A percentile compares a stretch with the other conserved stretches of the same genome.
These are phyloP conservation scores for Penicillium sp. DNA, from an alignment of 2,329 filamentous ascomycete species.

Conservation along the genomic window DNA sequence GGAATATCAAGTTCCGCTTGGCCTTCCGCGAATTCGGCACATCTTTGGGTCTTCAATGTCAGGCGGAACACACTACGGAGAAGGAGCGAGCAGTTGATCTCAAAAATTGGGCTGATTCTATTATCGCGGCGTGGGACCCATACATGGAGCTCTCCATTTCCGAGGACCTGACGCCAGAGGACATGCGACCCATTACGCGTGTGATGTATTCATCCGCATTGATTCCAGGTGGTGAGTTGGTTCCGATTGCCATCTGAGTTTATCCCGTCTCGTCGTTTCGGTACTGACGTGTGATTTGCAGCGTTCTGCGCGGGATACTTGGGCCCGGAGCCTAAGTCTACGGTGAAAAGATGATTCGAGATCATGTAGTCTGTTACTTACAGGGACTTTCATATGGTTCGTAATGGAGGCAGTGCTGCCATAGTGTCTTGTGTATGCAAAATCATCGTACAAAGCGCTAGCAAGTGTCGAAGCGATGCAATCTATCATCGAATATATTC, in stretches of 20 bases:
- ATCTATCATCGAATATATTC: constrained; percentile 17
- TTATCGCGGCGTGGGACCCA: constrained; percentile 40
- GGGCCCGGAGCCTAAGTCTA: constrained; percentile 31
- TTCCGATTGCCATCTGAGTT: not conserved
- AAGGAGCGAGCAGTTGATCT: constrained; percentile 34
- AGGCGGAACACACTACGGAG: constrained; percentile 34
- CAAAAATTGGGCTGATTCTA: constrained; percentile 33
- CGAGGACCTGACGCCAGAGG: constrained; percentile 36
- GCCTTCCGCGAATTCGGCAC: constrained; percentile 58
- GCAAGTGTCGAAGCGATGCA: constrained; percentile 4
- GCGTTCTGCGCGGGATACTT: constrained; percentile 39
- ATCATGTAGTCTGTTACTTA: not conserved
- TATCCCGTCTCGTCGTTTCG: not conserved
- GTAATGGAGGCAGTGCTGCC: not conserved
- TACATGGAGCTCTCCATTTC: constrained; percentile 38
- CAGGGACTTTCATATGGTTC: not conserved
- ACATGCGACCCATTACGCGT: constrained; percentile 54
- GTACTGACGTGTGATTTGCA: constrained; percentile 12
- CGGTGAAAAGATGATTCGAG: not conserved
- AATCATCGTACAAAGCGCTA: not conserved
- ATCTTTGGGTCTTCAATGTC: constrained; percentile 49
- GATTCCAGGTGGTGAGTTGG: constrained; percentile 53
- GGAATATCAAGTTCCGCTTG: constrained; percentile 39
- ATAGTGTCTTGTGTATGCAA: not conserved
- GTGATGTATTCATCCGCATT: constrained; percentile 59